phyloP scores from a whole-genome alignment of 768 basidiomycete genomes.

The Cystofilobasidium bisporidii region DNA sequence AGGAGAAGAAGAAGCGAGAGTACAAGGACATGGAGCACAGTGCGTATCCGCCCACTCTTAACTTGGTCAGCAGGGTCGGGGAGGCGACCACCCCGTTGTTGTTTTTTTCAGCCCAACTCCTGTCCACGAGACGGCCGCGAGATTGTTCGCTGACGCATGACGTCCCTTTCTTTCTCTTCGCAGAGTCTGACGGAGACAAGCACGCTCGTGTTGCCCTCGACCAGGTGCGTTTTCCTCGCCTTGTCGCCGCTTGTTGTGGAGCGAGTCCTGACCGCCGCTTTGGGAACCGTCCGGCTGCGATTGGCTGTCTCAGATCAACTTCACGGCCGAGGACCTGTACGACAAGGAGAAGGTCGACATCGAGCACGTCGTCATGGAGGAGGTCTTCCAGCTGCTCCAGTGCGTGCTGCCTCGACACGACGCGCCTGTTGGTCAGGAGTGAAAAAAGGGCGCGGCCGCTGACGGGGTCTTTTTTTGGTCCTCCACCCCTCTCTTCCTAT shows the following conservation, averaged over 20 bases:
- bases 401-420: slow-evolving; percentile 29
- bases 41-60: slow-evolving; percentile 16
- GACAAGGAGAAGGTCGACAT: slow-evolving; percentile 99
- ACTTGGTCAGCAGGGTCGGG: slow-evolving; percentile 39
- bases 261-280: not conserved
- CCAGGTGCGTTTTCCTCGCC: not conserved
- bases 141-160: no score
- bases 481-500: not conserved
- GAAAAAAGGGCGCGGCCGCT: not conserved
- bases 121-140: no score
- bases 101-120: not conserved
- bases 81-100: slow-evolving; percentile 13
- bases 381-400: slow-evolving; percentile 91
- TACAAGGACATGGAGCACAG: slow-evolving; percentile 53
- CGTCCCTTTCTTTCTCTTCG: no score
- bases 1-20: slow-evolving; percentile 57
- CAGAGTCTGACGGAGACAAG: slow-evolving; percentile 17
- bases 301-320: slow-evolving; percentile 35
- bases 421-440: no score
- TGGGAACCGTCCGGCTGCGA: not conserved
- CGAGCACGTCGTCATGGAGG: slow-evolving; percentile 90
- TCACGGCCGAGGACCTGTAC: slow-evolving; percentile 48
- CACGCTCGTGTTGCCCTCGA: slow-evolving; percentile 25
- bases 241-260: not conserved
- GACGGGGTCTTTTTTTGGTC: not conserved